Evolutionary conservation across 805 yeast genomes (phyloP).

Genomic region (Clavispora carvajalis): DNA sequence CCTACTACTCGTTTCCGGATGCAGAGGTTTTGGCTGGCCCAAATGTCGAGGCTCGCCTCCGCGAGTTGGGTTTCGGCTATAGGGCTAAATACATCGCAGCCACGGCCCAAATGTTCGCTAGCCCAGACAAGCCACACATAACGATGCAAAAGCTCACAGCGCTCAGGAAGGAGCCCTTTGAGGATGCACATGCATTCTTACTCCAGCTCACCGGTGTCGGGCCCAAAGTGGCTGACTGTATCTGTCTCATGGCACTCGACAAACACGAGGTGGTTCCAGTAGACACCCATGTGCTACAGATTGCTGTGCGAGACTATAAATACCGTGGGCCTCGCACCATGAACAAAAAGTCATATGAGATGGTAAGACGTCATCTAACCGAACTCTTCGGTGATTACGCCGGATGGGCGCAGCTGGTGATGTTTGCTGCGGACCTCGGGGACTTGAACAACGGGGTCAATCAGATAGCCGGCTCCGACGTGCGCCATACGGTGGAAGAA

Average conservation of each 20-base stretch:
- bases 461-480: slow-evolving; percentile 10
- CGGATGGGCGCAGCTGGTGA: slow-evolving; percentile 98
- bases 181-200: slow-evolving; percentile 52
- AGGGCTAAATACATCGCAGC: slow-evolving; percentile 81
- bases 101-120: slow-evolving; percentile 58
- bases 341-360: slow-evolving; percentile 47
- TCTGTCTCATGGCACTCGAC: slow-evolving; percentile 84
- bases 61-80: slow-evolving; percentile 74
- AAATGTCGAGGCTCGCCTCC: slow-evolving; percentile 36
- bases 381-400: slow-evolving; percentile 85
- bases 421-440: slow-evolving; percentile 77
- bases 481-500: slow-evolving; percentile 11
- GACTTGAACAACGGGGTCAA: slow-evolving; percentile 70
- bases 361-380: slow-evolving; percentile 55
- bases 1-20: slow-evolving; percentile 70
- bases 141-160: slow-evolving; percentile 32
- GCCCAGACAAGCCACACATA: slow-evolving; percentile 32
- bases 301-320: slow-evolving; percentile 78
- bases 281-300: slow-evolving; percentile 91
- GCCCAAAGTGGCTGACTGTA: slow-evolving; percentile 97
- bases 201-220: slow-evolving; percentile 83
- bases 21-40: slow-evolving; percentile 44
- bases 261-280: slow-evolving; percentile 87
- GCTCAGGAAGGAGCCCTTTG: slow-evolving; percentile 44
- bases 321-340: slow-evolving; percentile 44